A percentile compares a stretch with the other conserved stretches of the same genome.
phyloP scores from a whole-genome alignment of 176 grass and related monocot genomes.

The Zoysia japonica region DNA sequence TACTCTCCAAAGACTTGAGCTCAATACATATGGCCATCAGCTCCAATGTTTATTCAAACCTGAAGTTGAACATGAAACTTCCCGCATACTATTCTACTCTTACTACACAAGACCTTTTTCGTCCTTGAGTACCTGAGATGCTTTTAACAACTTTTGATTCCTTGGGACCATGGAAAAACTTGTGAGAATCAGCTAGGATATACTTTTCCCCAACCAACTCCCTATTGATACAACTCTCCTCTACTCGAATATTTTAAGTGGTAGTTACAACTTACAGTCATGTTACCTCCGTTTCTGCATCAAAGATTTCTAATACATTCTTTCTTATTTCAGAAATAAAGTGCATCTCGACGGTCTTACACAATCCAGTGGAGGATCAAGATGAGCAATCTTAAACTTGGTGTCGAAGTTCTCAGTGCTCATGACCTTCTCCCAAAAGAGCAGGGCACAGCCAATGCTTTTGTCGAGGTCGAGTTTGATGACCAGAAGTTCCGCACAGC shows the following conservation, averaged over 20 bases:
- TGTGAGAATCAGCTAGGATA: conserved; percentile 24
- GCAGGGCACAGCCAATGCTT: conserved; percentile 60
- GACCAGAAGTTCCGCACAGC: conserved; percentile 71
- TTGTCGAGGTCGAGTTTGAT: conserved; percentile 83
- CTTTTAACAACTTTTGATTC: conserved; percentile 41
- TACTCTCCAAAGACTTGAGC: conserved; percentile 7
- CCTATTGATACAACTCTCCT: not conserved
- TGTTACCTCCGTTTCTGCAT: conserved; percentile 16
- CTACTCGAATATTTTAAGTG: not conserved
- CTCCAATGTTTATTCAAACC: conserved; percentile 16
- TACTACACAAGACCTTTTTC: conserved; percentile 5
- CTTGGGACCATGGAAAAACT: conserved; percentile 27
- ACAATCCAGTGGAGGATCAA: not conserved
- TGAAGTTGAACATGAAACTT: not conserved
- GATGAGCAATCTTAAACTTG: conserved; percentile 72
- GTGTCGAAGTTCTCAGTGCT: conserved; percentile 70
- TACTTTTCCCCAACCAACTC: not conserved
- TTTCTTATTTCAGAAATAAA: conserved; percentile 38
- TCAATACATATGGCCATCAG: conserved; percentile 17
- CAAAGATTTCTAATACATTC: conserved; percentile 11
- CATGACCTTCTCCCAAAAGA: conserved; percentile 75
- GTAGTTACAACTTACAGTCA: not conserved
- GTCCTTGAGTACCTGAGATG: conserved; percentile 2
- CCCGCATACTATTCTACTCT: not conserved
- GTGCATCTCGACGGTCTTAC: not conserved